Conservation (phyloP, 2,329 filamentous ascomycete species). For the Niveomyces coronatus region DNA sequence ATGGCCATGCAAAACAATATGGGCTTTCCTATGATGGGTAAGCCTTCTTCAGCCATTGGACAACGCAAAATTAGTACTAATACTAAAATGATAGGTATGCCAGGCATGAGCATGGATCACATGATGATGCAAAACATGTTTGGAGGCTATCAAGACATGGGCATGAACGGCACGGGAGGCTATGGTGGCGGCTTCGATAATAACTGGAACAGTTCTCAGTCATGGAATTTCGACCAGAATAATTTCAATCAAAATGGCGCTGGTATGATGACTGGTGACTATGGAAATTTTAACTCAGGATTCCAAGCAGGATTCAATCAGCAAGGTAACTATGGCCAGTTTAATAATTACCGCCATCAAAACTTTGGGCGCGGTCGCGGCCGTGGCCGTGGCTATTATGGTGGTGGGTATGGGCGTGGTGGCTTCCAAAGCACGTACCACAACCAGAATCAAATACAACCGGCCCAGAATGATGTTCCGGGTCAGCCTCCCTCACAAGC, state of each 20-base stretch:
- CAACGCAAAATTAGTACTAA: neutral
- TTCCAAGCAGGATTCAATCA: conserved; percentile 69
- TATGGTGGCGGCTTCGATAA: conserved; percentile 61
- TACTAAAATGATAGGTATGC: conserved; percentile 48
- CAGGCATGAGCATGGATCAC: conserved; percentile 76
- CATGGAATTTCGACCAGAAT: conserved; percentile 79
- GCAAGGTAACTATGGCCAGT: conserved; percentile 77
- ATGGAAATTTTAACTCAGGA: conserved; percentile 68
- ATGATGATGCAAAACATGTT: conserved; percentile 65
- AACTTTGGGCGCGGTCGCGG: conserved; percentile 59
- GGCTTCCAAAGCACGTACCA: conserved; percentile 34
- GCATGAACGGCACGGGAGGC: conserved; percentile 68
- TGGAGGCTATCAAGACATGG: conserved; percentile 69
- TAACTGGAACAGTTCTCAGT: conserved; percentile 72
- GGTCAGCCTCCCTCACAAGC: conserved; percentile 2
- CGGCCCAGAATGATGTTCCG: conserved; percentile 4
- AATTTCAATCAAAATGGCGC: conserved; percentile 82
- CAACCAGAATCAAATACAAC: conserved; percentile 23
- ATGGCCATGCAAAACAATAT: conserved; percentile 66
- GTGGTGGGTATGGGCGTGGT: conserved; percentile 44
- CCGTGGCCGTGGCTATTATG: conserved; percentile 52
- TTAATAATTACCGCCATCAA: conserved; percentile 67
- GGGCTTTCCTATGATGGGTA: conserved; percentile 80
- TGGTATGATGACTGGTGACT: conserved; percentile 72
- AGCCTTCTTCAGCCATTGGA: conserved; percentile 27